These are phyloP conservation scores for Diaporthe helianthi DNA, from an alignment of 2,329 filamentous ascomycete genomes.

Conservation along the genomic window DNA sequence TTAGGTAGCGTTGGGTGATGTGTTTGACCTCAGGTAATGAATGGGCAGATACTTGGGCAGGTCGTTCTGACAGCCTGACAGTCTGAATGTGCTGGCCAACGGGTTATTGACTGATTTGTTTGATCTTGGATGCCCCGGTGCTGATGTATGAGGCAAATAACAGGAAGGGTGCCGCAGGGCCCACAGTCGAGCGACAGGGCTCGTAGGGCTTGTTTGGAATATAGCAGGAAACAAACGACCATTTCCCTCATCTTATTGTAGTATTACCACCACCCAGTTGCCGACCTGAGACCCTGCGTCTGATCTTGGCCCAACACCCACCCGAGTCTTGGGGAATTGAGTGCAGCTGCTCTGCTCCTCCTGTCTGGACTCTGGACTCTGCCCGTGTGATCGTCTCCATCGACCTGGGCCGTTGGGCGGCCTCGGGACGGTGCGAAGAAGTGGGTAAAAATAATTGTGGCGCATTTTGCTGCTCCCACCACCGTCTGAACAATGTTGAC, in stretches of 20 bases:
- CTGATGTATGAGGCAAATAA: constrained; percentile 31
- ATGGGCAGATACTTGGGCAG: too few relatives aligned
- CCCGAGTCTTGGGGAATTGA: neutral
- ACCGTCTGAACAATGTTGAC: neutral
- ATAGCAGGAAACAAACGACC: constrained; percentile 23
- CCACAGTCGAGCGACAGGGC: constrained; percentile 21
- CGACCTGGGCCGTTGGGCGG: constrained; percentile 8
- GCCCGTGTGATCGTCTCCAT: too few relatives aligned
- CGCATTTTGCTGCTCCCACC: constrained; percentile 1
- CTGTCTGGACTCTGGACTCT: too few relatives aligned
- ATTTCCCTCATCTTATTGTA: constrained; percentile 7
- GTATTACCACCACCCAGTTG: neutral
- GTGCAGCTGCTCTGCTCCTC: neutral
- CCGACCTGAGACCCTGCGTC: neutral
- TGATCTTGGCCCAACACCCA: neutral
- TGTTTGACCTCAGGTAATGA: too few relatives aligned
- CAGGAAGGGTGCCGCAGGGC: constrained; percentile 26
- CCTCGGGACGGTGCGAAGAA: constrained; percentile 19
- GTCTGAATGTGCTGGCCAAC: neutral
- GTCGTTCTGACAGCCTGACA: neutral
- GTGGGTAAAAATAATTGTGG: constrained; percentile 23
- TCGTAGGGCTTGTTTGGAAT: constrained; percentile 33
- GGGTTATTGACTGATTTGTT: constrained; percentile 25
- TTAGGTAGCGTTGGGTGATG: neutral
- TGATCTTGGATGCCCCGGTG: neutral